Percentiles rank a stretch among this genome's conserved stretches.
phyloP scores from a whole-genome alignment of 345 rosid species.

The Moricandia moricandioides region DNA sequence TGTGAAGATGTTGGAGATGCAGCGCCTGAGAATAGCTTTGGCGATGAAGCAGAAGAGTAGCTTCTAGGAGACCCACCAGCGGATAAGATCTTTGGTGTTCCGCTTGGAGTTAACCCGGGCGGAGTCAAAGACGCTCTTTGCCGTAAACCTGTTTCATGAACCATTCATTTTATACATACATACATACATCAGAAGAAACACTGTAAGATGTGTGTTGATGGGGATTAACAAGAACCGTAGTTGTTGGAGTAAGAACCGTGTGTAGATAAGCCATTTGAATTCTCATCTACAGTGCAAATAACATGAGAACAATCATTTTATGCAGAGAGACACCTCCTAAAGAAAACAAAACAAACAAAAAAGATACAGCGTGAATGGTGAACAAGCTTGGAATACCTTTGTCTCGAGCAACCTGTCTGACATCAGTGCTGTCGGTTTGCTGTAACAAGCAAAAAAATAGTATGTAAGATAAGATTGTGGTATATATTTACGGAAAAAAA shows the following conservation, averaged over 20 bases:
- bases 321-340: neutral
- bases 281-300: constrained; percentile 36
- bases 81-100: constrained; percentile 71
- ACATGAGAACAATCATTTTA: neutral
- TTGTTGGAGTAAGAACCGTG: constrained; percentile 38
- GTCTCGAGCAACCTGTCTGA: constrained; percentile 58
- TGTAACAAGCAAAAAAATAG: constrained; percentile 11
- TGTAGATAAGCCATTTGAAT: constrained; percentile 43
- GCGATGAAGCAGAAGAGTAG: constrained; percentile 70
- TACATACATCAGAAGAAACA: neutral
- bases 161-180: neutral
- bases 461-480: neutral
- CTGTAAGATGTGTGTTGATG: neutral
- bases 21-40: constrained; percentile 58
- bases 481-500: neutral
- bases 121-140: constrained; percentile 72
- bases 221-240: too few species aligned
- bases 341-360: neutral
- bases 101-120: constrained; percentile 48
- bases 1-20: constrained; percentile 63
- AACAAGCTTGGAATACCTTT: constrained; percentile 43
- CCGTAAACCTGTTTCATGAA: neutral
- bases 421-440: constrained; percentile 64
- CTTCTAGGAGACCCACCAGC: constrained; percentile 64
- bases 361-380: neutral